Evolutionary conservation across 345 rosid species (phyloP).

Genomic region (Acer negundo): DNA sequence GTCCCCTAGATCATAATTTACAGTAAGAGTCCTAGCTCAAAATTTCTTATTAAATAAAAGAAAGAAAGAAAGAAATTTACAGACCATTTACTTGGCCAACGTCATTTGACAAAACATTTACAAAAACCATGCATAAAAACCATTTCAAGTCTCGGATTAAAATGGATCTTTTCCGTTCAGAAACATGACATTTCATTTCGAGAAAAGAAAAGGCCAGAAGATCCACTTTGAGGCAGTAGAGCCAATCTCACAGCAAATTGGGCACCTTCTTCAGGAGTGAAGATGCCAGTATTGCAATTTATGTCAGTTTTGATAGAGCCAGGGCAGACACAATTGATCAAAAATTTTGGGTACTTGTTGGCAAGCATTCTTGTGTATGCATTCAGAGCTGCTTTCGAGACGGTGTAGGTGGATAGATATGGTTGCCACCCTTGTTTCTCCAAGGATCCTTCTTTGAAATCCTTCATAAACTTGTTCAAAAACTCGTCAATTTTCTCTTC

Average conservation of each 20-base stretch:
- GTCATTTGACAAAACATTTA: conserved; percentile 17
- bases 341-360: conserved; percentile 24
- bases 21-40: too few species aligned
- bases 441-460: conserved; percentile 32
- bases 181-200: conserved; percentile 3
- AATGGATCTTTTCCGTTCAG: not conserved
- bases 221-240: conserved; percentile 30
- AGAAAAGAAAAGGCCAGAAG: conserved; percentile 38
- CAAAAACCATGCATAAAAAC: too few species aligned
- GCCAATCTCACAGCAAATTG: conserved; percentile 32
- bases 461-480: conserved; percentile 22
- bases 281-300: conserved; percentile 22
- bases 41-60: too few species aligned
- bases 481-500: conserved; percentile 41
- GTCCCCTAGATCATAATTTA: too few species aligned
- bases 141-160: too few species aligned
- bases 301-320: conserved; percentile 41
- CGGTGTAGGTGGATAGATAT: conserved; percentile 21
- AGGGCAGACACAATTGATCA: conserved; percentile 39
- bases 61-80: too few species aligned
- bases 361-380: conserved; percentile 44
- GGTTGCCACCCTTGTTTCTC: conserved; percentile 39
- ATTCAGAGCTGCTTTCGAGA: conserved; percentile 37
- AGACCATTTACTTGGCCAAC: not conserved
- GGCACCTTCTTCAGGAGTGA: conserved; percentile 36